These are phyloP conservation scores for Aschersonia sp. DNA, from an alignment of 2,329 filamentous ascomycete species.

Conservation along the genomic window DNA sequence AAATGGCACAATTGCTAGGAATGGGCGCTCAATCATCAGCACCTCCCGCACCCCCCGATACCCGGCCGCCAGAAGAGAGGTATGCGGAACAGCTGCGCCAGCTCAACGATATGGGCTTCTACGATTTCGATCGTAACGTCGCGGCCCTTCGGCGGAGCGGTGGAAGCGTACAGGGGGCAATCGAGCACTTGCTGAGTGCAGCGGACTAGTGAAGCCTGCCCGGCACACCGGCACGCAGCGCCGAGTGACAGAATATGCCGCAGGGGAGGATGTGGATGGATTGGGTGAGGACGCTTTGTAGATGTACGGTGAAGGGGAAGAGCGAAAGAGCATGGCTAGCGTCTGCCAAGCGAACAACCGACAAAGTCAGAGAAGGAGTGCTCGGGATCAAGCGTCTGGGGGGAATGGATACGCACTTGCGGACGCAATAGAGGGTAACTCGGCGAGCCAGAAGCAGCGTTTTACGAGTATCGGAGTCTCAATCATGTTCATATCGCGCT, in stretches of 20 bases:
- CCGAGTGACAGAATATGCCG: not conserved
- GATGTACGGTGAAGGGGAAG: too few relatives aligned
- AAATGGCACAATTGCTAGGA: slow-evolving; percentile 35
- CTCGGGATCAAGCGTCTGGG: too few relatives aligned
- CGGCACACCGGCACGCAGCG: not conserved
- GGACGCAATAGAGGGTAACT: too few relatives aligned
- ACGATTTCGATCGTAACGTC: slow-evolving; percentile 87
- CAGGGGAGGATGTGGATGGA: not conserved
- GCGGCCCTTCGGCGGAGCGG: slow-evolving; percentile 76
- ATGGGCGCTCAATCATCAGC: slow-evolving; percentile 12
- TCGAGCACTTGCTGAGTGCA: slow-evolving; percentile 54
- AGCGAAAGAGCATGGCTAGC: too few relatives aligned
- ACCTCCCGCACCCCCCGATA: slow-evolving; percentile 53
- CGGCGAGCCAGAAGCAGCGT: too few relatives aligned
- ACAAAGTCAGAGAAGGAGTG: too few relatives aligned
- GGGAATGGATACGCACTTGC: too few relatives aligned
- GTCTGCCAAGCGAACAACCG: too few relatives aligned
- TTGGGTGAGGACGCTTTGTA: too few relatives aligned
- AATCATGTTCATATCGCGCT: too few relatives aligned
- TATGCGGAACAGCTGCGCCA: slow-evolving; percentile 84
- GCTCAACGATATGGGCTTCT: slow-evolving; percentile 98
- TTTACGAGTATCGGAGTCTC: too few relatives aligned
- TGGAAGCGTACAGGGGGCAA: slow-evolving; percentile 84
- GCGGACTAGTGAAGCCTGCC: slow-evolving; percentile 4
- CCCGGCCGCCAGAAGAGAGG: slow-evolving; percentile 78